Base-by-base conservation (phyloP, 805 yeast species). In the Trichomonascus vanleenenianus region DNA sequence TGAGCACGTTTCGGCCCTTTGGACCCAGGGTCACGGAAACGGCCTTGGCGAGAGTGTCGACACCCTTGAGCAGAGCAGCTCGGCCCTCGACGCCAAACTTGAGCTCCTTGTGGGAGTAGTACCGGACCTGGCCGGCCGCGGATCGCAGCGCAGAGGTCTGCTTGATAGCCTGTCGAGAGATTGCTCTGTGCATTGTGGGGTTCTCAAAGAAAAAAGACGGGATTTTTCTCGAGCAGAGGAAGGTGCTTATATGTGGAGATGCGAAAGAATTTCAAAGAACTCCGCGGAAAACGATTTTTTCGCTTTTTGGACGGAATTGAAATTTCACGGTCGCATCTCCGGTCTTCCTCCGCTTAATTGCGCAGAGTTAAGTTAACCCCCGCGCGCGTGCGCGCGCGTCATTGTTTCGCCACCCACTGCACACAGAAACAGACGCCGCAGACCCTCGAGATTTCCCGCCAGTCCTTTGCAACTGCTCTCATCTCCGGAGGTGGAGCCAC, bases 31-130 rank as follows among this genome's bases (percentile, higher is more conserved):
- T 93, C 44, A 94, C 95, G 32, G 95, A 81, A 42, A 91, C 98
- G 18, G 98, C 97, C 62, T 86, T 89, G 42, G 97, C 97, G 57
- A 91, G 78, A 43, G 87, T 82, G 62, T 88, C 93, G 46, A 94
- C 97, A 70, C 98, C 98, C 62, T 78, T 84, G 57, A 93, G 72
- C 15, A 91, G 72, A 36, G 97, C 87, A 42, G 97, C 95, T 68
- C 98, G 81, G 57, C 96, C 97, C 64, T 89, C 96, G 51, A 91
- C 95, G 50, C 97, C 97, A 63, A 93, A 93, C 71, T 85, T 87
- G 63, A 91, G 76, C 65, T 91, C 97, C 72, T 93, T 93, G 79
- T 89, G 95, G 37, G 67, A 61, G 53, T 58, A 61, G 50, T 50
- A 44, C 45, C 70, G 66, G 45, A 64, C 53, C 40, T 54, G 53